Conservation (phyloP, 1,284 basidiomycete species). For the Coniophora puteana region DNA sequence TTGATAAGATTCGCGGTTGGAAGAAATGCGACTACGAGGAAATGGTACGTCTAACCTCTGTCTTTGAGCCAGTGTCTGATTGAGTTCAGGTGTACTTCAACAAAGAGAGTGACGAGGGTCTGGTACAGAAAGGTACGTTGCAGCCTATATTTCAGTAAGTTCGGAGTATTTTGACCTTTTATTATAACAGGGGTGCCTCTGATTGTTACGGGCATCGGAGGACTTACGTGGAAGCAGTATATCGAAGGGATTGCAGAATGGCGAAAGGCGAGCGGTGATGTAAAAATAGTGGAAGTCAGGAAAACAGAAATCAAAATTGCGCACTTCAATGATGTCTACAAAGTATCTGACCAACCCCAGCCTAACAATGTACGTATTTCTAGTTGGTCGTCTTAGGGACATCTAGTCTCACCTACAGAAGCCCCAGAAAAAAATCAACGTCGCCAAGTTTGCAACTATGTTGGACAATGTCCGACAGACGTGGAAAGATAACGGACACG, state of each 20-base stretch:
- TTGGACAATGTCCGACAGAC: conserved; percentile 8
- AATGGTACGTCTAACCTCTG: too few species aligned
- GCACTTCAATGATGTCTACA: conserved; percentile 18
- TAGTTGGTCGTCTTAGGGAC: neutral
- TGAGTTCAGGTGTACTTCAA: too few species aligned
- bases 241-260: conserved; percentile 8
- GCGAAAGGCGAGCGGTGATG: too few species aligned
- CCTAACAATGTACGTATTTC: neutral
- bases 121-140: neutral
- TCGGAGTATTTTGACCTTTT: conserved; percentile 2
- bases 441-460: conserved; percentile 15
- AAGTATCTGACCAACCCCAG: conserved; percentile 14
- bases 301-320: conserved; percentile 9
- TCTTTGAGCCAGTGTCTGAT: too few species aligned
- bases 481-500: conserved; percentile 3
- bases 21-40: too few species aligned
- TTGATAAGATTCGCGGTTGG: too few species aligned
- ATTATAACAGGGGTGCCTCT: conserved; percentile 5
- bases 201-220: conserved; percentile 1
- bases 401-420: conserved; percentile 6
- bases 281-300: too few species aligned
- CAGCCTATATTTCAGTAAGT: conserved; percentile 4
- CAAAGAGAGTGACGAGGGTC: too few species aligned
- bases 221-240: conserved; percentile 13
- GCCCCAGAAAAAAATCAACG: conserved; percentile 12